Evolutionary conservation across 768 basidiomycete genomes (phyloP).

Genomic region (Suillus clintonianus): DNA sequence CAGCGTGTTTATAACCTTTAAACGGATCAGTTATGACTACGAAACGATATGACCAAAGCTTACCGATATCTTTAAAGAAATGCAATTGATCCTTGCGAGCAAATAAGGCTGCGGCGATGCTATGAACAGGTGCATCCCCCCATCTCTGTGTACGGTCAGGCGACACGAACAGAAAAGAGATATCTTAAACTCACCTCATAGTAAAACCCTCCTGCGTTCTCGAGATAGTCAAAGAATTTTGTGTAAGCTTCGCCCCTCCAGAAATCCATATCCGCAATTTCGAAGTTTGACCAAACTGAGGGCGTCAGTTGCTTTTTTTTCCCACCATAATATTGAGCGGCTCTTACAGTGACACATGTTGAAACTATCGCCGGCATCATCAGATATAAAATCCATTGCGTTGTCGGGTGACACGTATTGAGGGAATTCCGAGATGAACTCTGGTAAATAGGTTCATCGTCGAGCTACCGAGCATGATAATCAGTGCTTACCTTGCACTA

Average conservation of each 20-base stretch:
- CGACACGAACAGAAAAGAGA: neutral
- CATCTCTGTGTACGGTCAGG: constrained; percentile 54
- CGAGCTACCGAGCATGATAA: constrained; percentile 33
- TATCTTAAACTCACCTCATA: constrained; percentile 58
- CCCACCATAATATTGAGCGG: neutral
- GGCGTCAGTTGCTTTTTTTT: neutral
- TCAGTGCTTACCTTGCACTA: constrained; percentile 51
- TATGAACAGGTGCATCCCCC: constrained; percentile 92
- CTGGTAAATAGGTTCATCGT: constrained; percentile 44
- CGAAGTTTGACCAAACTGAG: constrained; percentile 91
- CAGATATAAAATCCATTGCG: constrained; percentile 62
- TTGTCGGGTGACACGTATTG: constrained; percentile 58
- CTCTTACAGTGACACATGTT: constrained; percentile 65
- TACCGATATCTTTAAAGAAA: constrained; percentile 89
- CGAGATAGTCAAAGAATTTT: constrained; percentile 82
- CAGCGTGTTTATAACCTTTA: constrained; percentile 77
- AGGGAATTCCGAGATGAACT: constrained; percentile 57
- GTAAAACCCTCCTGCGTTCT: constrained; percentile 82
- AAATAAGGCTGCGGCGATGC: constrained; percentile 88
- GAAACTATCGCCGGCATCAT: constrained; percentile 64
- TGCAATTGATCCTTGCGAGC: constrained; percentile 88
- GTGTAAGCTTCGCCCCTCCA: constrained; percentile 83
- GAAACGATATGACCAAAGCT: constrained; percentile 19
- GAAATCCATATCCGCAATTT: constrained; percentile 82
- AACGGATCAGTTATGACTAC: constrained; percentile 5